These are phyloP conservation scores for Daldinia eschscholtzii DNA, from an alignment of 2,329 filamentous ascomycete species.

Conservation along the genomic window DNA sequence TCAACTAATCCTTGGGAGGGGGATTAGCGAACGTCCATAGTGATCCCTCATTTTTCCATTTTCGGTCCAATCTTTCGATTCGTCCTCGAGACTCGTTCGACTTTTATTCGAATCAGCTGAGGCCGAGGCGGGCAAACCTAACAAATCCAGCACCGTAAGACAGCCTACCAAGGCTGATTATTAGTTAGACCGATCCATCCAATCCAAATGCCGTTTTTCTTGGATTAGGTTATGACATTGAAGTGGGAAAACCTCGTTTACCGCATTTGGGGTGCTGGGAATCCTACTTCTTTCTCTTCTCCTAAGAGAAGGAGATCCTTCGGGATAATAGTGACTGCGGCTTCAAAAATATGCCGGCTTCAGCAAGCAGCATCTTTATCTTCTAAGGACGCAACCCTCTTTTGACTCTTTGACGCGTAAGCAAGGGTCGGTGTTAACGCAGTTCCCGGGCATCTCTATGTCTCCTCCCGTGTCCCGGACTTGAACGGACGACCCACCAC, in stretches of 20 bases:
- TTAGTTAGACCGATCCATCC: conserved; percentile 10
- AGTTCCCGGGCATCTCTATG: conserved; percentile 17
- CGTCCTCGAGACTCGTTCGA: conserved; percentile 7
- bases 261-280: conserved; percentile 20
- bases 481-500: conserved; percentile 40
- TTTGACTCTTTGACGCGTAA: conserved; percentile 34
- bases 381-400: conserved; percentile 21
- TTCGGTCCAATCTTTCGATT: conserved; percentile 27
- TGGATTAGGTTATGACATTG: conserved; percentile 9
- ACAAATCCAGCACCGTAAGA: conserved; percentile 20
- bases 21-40: background rate
- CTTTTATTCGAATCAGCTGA: conserved; percentile 16
- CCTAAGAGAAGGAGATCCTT: conserved; percentile 27
- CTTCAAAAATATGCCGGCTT: conserved; percentile 41
- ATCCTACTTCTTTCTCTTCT: conserved; percentile 15
- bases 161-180: conserved; percentile 28
- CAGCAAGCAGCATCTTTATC: conserved; percentile 35
- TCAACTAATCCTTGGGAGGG: conserved; percentile 4
- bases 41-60: conserved; percentile 23
- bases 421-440: conserved; percentile 26
- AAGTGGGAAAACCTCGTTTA: conserved; percentile 11
- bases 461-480: conserved; percentile 39
- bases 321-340: conserved; percentile 23
- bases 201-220: conserved; percentile 7
- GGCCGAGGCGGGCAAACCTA: conserved; percentile 17